Conservation (phyloP, 2,329 filamentous ascomycete genomes). For the Graphilbum sp. region DNA sequence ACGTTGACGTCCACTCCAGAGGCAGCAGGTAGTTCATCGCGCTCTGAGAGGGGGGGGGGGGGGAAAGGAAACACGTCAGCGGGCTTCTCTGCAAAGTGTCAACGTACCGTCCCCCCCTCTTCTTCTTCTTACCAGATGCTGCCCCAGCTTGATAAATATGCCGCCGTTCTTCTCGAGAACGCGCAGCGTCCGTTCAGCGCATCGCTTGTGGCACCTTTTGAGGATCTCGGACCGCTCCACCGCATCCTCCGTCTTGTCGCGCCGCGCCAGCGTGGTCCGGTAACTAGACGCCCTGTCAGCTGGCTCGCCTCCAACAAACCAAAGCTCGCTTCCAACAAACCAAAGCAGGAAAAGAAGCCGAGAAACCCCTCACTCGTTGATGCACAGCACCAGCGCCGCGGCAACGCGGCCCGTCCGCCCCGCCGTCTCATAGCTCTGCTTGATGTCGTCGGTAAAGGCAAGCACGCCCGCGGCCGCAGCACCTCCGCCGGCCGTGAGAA, state of each 20-base stretch:
- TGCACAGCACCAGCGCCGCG: constrained; percentile 58
- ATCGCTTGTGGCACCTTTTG: constrained; percentile 78
- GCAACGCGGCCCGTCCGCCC: constrained; percentile 69
- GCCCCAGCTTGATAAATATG: constrained; percentile 95
- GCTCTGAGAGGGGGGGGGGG: too few relatives aligned
- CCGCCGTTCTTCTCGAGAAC: constrained; percentile 93
- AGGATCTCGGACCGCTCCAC: constrained; percentile 52
- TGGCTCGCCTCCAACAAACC: background rate
- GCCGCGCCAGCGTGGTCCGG: constrained; percentile 61
- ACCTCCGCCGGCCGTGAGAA: constrained; percentile 35
- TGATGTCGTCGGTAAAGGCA: constrained; percentile 52
- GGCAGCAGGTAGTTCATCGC: constrained; percentile 92
- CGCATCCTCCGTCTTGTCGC: constrained; percentile 43
- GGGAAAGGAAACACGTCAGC: too few relatives aligned
- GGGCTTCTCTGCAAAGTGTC: too few relatives aligned
- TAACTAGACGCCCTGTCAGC: constrained; percentile 46
- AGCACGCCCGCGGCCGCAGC: constrained; percentile 26
- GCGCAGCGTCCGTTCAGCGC: constrained; percentile 69
- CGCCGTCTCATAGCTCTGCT: constrained; percentile 56
- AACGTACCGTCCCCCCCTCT: too few relatives aligned
- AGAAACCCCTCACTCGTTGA: constrained; percentile 83
- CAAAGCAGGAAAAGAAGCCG: too few relatives aligned
- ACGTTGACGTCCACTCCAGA: constrained; percentile 84
- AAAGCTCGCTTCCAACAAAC: background rate
- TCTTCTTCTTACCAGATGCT: constrained; percentile 71